phyloP scores from a whole-genome alignment of 371 early-diverging fungal genomes.

The Nematocida sp. region DNA sequence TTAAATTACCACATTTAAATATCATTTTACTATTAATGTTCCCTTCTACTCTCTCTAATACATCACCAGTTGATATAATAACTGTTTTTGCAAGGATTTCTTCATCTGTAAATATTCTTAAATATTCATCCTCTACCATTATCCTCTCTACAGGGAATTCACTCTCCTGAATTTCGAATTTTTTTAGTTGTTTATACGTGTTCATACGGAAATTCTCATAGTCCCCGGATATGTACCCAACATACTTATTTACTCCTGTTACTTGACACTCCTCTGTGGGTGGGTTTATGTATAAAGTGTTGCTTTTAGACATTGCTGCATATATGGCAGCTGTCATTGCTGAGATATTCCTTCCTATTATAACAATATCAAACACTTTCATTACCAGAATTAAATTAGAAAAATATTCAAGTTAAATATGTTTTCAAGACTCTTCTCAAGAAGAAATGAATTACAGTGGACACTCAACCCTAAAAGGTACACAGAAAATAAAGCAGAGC shows the following conservation, averaged over 20 bases:
- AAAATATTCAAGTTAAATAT: slow-evolving; percentile 21
- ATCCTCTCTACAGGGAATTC: not conserved
- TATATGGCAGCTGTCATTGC: slow-evolving; percentile 52
- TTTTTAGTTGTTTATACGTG: slow-evolving; percentile 8
- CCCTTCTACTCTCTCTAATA: not conserved
- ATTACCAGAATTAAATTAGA: slow-evolving; percentile 44
- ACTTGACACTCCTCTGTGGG: slow-evolving; percentile 11
- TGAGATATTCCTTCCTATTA: slow-evolving; percentile 49
- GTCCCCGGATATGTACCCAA: slow-evolving; percentile 16
- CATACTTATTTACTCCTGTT: slow-evolving; percentile 41
- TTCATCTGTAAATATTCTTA: slow-evolving; percentile 11
- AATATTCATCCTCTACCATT: not conserved
- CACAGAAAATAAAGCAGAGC: slow-evolving; percentile 55
- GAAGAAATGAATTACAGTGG: slow-evolving; percentile 62
- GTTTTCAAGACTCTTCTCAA: slow-evolving; percentile 22
- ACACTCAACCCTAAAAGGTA: slow-evolving; percentile 63
- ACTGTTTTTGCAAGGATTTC: slow-evolving; percentile 36
- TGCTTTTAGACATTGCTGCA: slow-evolving; percentile 46
- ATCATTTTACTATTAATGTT: not conserved
- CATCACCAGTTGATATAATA: slow-evolving; percentile 41
- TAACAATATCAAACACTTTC: slow-evolving; percentile 52
- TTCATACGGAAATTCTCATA: slow-evolving; percentile 21
- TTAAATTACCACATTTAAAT: slow-evolving; percentile 36
- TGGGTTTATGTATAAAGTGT: slow-evolving; percentile 26
- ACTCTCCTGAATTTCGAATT: slow-evolving; percentile 1